Evolutionary conservation across 2,329 filamentous ascomycete species (phyloP).

Genomic region (Beauveria sp.): DNA sequence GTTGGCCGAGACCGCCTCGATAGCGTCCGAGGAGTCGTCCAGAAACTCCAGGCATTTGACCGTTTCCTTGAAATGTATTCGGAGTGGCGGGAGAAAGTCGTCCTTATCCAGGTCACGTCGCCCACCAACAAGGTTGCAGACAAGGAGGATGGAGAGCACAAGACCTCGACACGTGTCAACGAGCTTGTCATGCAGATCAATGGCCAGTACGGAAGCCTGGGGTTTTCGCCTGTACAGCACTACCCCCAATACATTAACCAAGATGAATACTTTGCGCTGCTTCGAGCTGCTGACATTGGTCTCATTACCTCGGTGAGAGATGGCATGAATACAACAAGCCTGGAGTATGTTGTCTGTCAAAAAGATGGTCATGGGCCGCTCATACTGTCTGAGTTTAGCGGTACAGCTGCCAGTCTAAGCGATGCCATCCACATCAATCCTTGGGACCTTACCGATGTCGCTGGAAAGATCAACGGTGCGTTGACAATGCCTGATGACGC

Average conservation of each 20-base stretch:
- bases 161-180: constrained; percentile 81
- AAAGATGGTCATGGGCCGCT: constrained; percentile 78
- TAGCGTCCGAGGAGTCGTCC: constrained; percentile 85
- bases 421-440: constrained; percentile 95
- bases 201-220: constrained; percentile 77
- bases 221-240: constrained; percentile 86
- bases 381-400: constrained; percentile 94
- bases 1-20: constrained; percentile 92
- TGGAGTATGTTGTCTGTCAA: constrained; percentile 92
- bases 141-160: constrained; percentile 67
- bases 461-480: constrained; percentile 72
- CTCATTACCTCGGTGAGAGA: constrained; percentile 93
- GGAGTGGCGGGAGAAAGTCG: constrained; percentile 85
- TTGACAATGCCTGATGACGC: constrained; percentile 65
- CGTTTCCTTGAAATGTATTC: constrained; percentile 84
- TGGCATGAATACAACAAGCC: constrained; percentile 94
- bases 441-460: constrained; percentile 82
- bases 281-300: constrained; percentile 82
- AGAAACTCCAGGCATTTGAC: constrained; percentile 92
- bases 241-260: constrained; percentile 87
- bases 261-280: constrained; percentile 90
- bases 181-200: constrained; percentile 90
- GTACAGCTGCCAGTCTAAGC: constrained; percentile 76
- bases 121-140: constrained; percentile 75
- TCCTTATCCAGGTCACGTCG: constrained; percentile 91